Evolutionary conservation across 345 rosid species (phyloP).

Genomic region (Eucalyptus pumila): DNA sequence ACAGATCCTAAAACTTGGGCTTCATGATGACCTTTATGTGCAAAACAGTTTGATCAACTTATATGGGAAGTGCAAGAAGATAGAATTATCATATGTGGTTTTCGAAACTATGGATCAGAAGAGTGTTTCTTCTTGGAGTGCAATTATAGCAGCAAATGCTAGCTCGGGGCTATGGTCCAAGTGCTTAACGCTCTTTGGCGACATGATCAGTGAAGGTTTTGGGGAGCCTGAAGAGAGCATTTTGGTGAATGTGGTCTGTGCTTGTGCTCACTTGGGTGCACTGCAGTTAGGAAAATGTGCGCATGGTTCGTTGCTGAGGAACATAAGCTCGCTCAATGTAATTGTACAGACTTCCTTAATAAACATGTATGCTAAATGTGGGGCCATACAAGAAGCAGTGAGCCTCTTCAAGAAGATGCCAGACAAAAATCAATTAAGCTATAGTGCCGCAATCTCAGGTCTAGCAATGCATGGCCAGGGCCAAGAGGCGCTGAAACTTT

Average conservation of each 20-base stretch:
- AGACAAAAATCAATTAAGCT: conserved; percentile 12
- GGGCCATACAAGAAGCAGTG: conserved; percentile 14
- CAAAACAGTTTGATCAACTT: conserved; percentile 24
- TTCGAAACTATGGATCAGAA: conserved; percentile 10
- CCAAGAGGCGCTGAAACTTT: conserved; percentile 9
- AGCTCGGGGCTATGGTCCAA: conserved; percentile 15
- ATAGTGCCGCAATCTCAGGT: conserved; percentile 24
- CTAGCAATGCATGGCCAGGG: conserved; percentile 24
- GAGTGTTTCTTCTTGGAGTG: conserved; percentile 32
- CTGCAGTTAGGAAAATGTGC: conserved; percentile 26
- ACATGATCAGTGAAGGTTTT: conserved; percentile 5
- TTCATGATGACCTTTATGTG: conserved; percentile 13
- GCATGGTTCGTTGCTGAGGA: conserved; percentile 22
- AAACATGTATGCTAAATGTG: conserved; percentile 46
- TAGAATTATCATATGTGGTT: conserved; percentile 5
- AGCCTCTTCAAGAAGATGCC: conserved; percentile 7
- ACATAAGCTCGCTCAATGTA: conserved; percentile 16
- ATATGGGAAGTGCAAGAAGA: conserved; percentile 23
- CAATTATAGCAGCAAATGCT: conserved; percentile 24
- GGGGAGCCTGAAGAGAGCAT: conserved; percentile 33
- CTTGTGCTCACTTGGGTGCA: conserved; percentile 30
- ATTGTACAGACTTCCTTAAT: conserved; percentile 36
- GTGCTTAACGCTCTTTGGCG: conserved; percentile 11
- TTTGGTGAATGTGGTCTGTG: conserved; percentile 26
- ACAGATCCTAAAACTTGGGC: conserved; percentile 10